Percentiles rank a stretch among this genome's conserved stretches.
Evolutionary conservation across 2,329 filamentous ascomycete genomes (phyloP).

Genomic region (Aureobasidium sp.): DNA sequence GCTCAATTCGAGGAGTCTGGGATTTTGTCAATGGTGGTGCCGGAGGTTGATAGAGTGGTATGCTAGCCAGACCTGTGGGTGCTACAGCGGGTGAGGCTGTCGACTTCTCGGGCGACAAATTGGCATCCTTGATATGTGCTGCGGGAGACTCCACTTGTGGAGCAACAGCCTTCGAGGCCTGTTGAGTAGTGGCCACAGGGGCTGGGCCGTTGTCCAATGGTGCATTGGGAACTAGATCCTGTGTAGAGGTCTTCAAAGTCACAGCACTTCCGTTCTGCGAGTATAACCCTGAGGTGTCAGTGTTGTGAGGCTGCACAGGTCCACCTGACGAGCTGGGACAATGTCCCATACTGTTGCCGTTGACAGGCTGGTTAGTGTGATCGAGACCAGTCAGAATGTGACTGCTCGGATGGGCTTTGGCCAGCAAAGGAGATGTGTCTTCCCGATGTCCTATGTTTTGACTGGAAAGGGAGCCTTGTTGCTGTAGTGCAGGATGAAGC

Average conservation of each 20-base stretch:
- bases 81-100: constrained; percentile 13
- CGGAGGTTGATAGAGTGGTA: constrained; percentile 10
- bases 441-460: neutral
- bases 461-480: neutral
- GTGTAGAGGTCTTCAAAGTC: neutral
- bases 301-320: constrained; percentile 2
- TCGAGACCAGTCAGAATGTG: neutral
- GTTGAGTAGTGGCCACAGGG: neutral
- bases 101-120: constrained; percentile 5
- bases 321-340: neutral
- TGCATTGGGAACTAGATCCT: neutral
- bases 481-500: constrained; percentile 13
- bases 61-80: constrained; percentile 9
- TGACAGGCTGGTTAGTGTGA: neutral
- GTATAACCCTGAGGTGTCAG: neutral
- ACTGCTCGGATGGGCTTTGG: neutral
- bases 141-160: neutral
- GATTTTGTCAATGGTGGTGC: constrained; percentile 9
- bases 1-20: constrained; percentile 3
- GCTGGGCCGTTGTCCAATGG: neutral
- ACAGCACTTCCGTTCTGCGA: neutral
- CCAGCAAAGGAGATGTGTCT: neutral
- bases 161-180: too few species aligned
- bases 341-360: neutral
- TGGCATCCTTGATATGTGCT: neutral